A percentile compares a stretch with the other conserved stretches of the same genome.
These are phyloP conservation scores for Rhododendron ovatum DNA, from an alignment of 148 eudicot genomes.

Conservation along the genomic window DNA sequence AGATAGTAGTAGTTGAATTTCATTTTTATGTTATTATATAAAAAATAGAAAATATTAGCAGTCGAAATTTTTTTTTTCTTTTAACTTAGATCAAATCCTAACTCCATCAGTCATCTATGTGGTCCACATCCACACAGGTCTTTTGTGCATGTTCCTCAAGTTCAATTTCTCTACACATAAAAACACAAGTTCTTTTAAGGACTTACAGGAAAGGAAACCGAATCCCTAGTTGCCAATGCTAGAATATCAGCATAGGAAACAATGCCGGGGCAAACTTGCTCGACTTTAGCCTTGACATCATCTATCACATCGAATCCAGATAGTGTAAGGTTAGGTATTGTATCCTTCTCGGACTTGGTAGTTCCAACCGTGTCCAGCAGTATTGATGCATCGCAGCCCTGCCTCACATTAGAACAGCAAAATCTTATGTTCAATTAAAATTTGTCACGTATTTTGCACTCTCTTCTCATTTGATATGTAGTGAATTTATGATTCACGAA, in stretches of 20 bases:
- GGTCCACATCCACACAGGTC: too few species aligned
- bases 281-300: constrained; percentile 20
- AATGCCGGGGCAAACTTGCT: constrained; percentile 20
- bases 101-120: too few species aligned
- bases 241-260: constrained; percentile 29
- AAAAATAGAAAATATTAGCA: too few species aligned
- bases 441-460: too few species aligned
- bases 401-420: neutral
- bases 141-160: too few species aligned
- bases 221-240: constrained; percentile 19
- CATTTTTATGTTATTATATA: too few species aligned
- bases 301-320: constrained; percentile 20
- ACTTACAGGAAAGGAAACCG: constrained; percentile 1
- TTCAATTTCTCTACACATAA: neutral
- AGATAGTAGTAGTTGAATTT: too few species aligned
- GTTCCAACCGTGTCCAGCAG: constrained; percentile 7
- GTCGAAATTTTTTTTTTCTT: too few species aligned
- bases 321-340: constrained; percentile 18
- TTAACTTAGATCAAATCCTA: too few species aligned
- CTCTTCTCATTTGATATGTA: too few species aligned
- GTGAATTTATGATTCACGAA: too few species aligned
- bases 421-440: too few species aligned
- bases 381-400: constrained; percentile 29
- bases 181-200: neutral
- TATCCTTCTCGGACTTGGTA: constrained; percentile 10